phyloP scores from a whole-genome alignment of 1,139 yeast genomes.

The Yamadazyma jaroonii region DNA sequence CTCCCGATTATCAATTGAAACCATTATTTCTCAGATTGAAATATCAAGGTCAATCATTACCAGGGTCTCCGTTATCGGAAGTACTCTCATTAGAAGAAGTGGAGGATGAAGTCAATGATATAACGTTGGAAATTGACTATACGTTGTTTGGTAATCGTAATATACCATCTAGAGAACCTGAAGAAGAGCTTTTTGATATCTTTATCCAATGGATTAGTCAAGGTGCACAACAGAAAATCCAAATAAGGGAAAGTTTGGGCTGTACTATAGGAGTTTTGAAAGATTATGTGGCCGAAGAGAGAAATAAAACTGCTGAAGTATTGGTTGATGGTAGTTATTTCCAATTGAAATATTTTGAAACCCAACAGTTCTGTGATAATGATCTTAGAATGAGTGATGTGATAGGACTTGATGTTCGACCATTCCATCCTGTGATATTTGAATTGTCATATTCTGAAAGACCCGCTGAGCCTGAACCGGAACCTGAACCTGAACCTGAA shows the following conservation, averaged over 20 bases:
- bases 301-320: conserved; percentile 10
- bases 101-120: conserved; percentile 3
- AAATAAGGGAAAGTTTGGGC: conserved; percentile 21
- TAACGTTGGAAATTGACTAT: conserved; percentile 22
- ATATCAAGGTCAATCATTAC: conserved; percentile 3
- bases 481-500: background rate
- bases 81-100: conserved; percentile 13
- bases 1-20: conserved; percentile 20
- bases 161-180: conserved; percentile 24
- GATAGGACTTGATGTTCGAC: conserved; percentile 29
- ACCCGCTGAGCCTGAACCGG: background rate
- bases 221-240: conserved; percentile 11
- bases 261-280: conserved; percentile 23
- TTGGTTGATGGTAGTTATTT: conserved; percentile 14
- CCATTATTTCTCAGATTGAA: conserved; percentile 22
- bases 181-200: conserved; percentile 23
- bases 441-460: conserved; percentile 11
- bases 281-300: conserved; percentile 18
- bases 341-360: conserved; percentile 12
- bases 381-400: conserved; percentile 18
- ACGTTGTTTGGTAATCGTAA: conserved; percentile 16
- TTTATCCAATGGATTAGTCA: conserved; percentile 16
- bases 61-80: conserved; percentile 16
- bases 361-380: conserved; percentile 12
- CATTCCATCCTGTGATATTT: conserved; percentile 20